Conservation (phyloP, 305 asterid genomes). For the Withania somnifera region DNA sequence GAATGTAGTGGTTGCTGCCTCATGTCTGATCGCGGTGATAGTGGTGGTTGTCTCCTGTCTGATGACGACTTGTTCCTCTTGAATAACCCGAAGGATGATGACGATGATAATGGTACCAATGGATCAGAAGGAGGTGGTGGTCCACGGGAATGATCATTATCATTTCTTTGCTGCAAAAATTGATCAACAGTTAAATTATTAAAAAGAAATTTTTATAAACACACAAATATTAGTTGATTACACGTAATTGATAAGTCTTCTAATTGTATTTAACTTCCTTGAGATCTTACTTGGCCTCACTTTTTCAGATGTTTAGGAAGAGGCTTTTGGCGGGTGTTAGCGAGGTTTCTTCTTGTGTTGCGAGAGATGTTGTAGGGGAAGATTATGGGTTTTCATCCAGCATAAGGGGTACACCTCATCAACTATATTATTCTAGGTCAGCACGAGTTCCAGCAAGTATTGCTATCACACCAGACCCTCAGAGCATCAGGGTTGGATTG, state of each 20-base stretch:
- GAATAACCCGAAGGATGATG: conserved; percentile 13
- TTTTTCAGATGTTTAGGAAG: too few relatives aligned
- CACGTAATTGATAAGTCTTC: neutral
- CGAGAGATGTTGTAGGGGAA: too few relatives aligned
- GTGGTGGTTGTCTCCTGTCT: conserved; percentile 12
- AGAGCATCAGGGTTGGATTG: too few relatives aligned
- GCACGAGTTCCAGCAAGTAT: too few relatives aligned
- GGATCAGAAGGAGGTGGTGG: conserved; percentile 4
- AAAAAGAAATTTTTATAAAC: neutral
- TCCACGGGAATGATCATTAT: neutral
- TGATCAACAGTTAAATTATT: neutral
- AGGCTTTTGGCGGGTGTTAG: too few relatives aligned
- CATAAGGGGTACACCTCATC: too few relatives aligned
- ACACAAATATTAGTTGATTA: neutral
- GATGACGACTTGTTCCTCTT: conserved; percentile 13
- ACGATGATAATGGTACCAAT: conserved; percentile 7
- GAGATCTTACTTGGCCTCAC: too few relatives aligned
- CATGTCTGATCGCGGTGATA: neutral
- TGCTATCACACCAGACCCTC: too few relatives aligned
- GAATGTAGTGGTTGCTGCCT: neutral
- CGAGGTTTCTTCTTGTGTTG: too few relatives aligned
- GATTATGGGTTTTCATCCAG: too few relatives aligned
- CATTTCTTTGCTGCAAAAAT: neutral
- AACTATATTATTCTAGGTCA: too few relatives aligned
- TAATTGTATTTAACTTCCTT: too few relatives aligned